phyloP scores from a whole-genome alignment of 441 rosid genomes.

The Populus hybrid region DNA sequence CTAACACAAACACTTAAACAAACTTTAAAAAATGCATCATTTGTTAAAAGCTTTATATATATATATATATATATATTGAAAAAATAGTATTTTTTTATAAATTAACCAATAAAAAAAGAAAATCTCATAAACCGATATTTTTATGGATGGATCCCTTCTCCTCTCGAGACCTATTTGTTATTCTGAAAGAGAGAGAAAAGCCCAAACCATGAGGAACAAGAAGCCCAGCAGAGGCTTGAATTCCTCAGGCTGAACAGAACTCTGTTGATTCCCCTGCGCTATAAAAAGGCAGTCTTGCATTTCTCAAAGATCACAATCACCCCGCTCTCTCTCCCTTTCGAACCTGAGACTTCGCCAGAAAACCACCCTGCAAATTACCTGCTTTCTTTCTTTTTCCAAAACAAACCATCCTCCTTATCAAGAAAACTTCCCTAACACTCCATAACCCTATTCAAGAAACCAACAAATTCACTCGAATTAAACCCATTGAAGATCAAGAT shows the following conservation, averaged over 20 bases:
- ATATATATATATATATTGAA: too few species aligned
- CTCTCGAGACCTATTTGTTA: too few species aligned
- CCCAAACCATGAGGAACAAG: neutral
- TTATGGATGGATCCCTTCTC: too few species aligned
- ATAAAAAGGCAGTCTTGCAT: neutral
- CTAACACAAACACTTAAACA: too few species aligned
- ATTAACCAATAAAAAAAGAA: too few species aligned
- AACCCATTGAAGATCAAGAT: neutral
- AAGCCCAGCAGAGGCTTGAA: neutral
- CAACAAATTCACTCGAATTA: neutral
- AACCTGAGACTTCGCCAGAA: constrained; percentile 33
- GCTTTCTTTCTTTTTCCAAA: constrained; percentile 8
- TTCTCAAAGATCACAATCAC: neutral
- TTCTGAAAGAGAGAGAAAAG: too few species aligned
- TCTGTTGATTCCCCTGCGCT: too few species aligned
- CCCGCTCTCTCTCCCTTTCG: constrained; percentile 13
- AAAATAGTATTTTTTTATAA: too few species aligned
- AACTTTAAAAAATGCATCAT: too few species aligned
- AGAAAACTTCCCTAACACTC: neutral
- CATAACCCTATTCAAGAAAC: neutral
- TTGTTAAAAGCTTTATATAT: too few species aligned
- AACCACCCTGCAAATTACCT: constrained; percentile 17
- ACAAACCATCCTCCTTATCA: neutral
- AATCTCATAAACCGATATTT: too few species aligned
- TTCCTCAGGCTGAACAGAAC: neutral